Evolutionary conservation across 805 yeast species (phyloP).

Genomic region (Candida maesae): DNA sequence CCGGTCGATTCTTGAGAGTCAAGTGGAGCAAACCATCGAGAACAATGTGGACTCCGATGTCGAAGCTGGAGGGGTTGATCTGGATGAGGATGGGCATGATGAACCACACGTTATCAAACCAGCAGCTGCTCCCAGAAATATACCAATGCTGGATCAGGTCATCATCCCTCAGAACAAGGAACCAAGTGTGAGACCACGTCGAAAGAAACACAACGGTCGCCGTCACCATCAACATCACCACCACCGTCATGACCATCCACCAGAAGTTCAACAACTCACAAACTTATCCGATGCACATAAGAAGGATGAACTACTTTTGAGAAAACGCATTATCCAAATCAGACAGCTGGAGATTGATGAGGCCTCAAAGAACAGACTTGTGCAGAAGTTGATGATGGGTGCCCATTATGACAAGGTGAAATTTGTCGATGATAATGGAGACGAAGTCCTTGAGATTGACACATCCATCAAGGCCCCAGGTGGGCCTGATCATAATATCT

Average conservation of each 20-base stretch:
- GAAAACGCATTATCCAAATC: constrained; percentile 45
- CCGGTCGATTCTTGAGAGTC: constrained; percentile 28
- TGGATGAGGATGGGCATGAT: constrained; percentile 36
- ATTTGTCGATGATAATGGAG: constrained; percentile 28
- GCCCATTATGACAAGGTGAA: constrained; percentile 51
- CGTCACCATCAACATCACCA: constrained; percentile 8
- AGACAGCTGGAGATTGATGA: constrained; percentile 22
- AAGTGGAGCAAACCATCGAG: constrained; percentile 30
- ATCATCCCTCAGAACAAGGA: constrained; percentile 44
- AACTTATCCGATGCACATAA: constrained; percentile 16
- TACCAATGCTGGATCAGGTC: constrained; percentile 49
- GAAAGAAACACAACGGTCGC: constrained; percentile 14
- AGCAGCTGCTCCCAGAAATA: constrained; percentile 43
- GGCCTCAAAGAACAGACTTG: constrained; percentile 31
- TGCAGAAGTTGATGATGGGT: constrained; percentile 67
- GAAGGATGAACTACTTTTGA: constrained; percentile 32
- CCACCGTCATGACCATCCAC: constrained; percentile 4
- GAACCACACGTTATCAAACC: constrained; percentile 55
- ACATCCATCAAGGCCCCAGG: constrained; percentile 8
- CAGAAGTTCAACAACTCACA: constrained; percentile 19
- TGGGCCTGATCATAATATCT: too few species aligned
- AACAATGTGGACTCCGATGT: constrained; percentile 27
- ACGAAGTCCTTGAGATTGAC: constrained; percentile 25
- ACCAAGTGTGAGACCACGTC: constrained; percentile 15
- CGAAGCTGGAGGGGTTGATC: constrained; percentile 33